These are phyloP conservation scores for Camelina neglecta DNA, from an alignment of 345 rosid genomes.

Conservation along the genomic window DNA sequence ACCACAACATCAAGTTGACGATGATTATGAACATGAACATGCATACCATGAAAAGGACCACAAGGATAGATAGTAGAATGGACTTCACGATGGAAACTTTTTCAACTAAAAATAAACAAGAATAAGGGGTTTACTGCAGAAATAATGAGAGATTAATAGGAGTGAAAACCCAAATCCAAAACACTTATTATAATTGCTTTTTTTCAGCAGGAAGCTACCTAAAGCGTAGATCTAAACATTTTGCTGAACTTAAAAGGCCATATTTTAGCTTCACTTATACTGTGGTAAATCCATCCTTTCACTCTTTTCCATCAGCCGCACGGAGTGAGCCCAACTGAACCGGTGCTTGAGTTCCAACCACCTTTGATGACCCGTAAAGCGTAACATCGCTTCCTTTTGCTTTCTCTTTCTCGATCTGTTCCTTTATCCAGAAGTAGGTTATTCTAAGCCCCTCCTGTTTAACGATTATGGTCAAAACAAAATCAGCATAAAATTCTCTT, in stretches of 20 bases:
- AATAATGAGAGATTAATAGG: neutral
- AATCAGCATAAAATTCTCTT: neutral
- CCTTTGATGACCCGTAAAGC: constrained; percentile 88
- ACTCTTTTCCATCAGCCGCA: constrained; percentile 88
- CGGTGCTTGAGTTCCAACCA: constrained; percentile 99
- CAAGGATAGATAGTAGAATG: neutral
- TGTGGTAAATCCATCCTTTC: constrained; percentile 30
- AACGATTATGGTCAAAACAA: constrained; percentile 12
- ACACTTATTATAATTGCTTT: constrained; percentile 35
- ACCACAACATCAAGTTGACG: constrained; percentile 36
- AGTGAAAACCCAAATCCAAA: constrained; percentile 25
- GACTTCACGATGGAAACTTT: neutral
- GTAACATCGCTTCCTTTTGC: constrained; percentile 72
- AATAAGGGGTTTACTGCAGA: constrained; percentile 22
- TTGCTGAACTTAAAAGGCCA: constrained; percentile 25
- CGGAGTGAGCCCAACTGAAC: constrained; percentile 95
- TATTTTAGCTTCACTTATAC: constrained; percentile 28
- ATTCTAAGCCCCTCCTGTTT: constrained; percentile 88
- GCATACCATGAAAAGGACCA: constrained; percentile 27
- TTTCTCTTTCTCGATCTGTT: constrained; percentile 96
- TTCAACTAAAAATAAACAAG: constrained; percentile 19
- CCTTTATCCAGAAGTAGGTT: constrained; percentile 96
- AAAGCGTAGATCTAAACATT: constrained; percentile 6
- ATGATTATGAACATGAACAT: constrained; percentile 10
- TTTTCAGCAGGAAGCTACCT: constrained; percentile 33